Percentiles rank a stretch among this genome's conserved stretches.
phyloP scores from a whole-genome alignment of 352 stramenopile species.

The Elongisporangium undulatum region DNA sequence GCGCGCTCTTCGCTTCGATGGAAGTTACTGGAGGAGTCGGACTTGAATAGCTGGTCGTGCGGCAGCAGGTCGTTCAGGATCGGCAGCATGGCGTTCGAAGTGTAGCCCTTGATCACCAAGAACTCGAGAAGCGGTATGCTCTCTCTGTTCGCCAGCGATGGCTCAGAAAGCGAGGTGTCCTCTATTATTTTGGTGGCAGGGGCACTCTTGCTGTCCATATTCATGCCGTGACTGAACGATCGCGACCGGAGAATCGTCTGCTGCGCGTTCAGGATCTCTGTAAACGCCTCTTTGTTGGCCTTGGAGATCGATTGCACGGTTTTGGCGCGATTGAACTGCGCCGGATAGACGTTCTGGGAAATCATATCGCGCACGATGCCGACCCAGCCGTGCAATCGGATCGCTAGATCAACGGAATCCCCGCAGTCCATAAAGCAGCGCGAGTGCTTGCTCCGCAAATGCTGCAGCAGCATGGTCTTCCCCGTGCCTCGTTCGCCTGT shows the following conservation, averaged over 20 bases:
- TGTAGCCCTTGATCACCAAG: slow-evolving; percentile 36
- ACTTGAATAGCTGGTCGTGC: slow-evolving; percentile 19
- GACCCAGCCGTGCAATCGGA: slow-evolving; percentile 56
- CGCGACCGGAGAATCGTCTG: no score
- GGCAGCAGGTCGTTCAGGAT: slow-evolving; percentile 50
- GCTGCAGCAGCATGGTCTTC: slow-evolving; percentile 62
- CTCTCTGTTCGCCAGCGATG: no score
- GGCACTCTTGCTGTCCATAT: no score
- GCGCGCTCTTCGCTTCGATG: slow-evolving; percentile 27
- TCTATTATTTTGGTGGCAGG: no score
- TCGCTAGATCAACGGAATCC: slow-evolving; percentile 47
- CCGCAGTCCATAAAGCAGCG: slow-evolving; percentile 48
- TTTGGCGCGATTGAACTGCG: neutral
- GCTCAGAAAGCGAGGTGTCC: no score
- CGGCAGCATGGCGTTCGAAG: slow-evolving; percentile 38
- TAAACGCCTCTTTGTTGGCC: neutral
- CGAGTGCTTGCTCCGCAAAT: slow-evolving; percentile 32
- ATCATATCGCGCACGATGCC: slow-evolving; percentile 40
- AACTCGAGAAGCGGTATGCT: slow-evolving; percentile 28
- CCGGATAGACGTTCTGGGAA: neutral
- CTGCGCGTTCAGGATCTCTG: no score
- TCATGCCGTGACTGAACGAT: no score
- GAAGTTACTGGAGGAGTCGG: neutral
- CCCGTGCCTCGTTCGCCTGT: slow-evolving; percentile 55
- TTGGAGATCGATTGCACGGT: neutral